Conservation (phyloP, 2,329 filamentous ascomycete species). For the Fusarium sp. region DNA sequence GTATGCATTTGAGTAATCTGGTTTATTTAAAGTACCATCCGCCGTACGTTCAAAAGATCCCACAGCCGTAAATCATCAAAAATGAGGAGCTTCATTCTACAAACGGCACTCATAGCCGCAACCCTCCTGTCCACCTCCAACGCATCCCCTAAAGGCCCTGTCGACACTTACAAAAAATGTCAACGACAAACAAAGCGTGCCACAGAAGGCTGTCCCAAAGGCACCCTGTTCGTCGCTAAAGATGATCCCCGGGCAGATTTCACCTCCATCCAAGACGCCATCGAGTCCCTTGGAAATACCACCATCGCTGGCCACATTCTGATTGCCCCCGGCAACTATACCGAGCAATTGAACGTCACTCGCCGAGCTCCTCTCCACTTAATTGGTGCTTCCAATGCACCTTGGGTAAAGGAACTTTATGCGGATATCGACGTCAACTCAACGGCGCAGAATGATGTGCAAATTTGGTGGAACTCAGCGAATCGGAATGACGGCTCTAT, state of each 20-base stretch:
- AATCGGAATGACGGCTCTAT: conserved; percentile 57
- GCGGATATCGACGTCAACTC: conserved; percentile 61
- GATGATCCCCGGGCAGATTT: conserved; percentile 54
- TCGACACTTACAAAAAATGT: conserved; percentile 40
- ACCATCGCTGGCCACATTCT: conserved; percentile 60
- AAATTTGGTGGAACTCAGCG: conserved; percentile 69
- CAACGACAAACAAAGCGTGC: conserved; percentile 35
- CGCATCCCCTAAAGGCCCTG: conserved; percentile 20
- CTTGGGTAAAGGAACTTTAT: conserved; percentile 51
- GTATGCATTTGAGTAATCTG: not conserved
- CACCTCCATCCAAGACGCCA: conserved; percentile 57
- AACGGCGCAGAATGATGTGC: conserved; percentile 61
- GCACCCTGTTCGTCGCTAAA: conserved; percentile 59
- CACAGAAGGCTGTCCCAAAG: conserved; percentile 54
- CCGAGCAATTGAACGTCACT: conserved; percentile 75
- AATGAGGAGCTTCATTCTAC: conserved; percentile 19
- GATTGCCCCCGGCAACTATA: conserved; percentile 71
- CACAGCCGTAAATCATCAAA: too few species aligned
- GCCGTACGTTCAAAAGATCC: not conserved
- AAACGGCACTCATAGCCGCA: conserved; percentile 2
- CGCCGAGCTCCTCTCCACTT: conserved; percentile 71
- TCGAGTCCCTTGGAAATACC: conserved; percentile 55
- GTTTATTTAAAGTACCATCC: not conserved
- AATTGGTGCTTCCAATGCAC: conserved; percentile 67
- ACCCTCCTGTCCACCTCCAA: not conserved